Evolutionary conservation across 2,329 filamentous ascomycete species (phyloP), one percentile per base, ranked within the genome.

Genomic region (Fusarium temperatum): DNA sequence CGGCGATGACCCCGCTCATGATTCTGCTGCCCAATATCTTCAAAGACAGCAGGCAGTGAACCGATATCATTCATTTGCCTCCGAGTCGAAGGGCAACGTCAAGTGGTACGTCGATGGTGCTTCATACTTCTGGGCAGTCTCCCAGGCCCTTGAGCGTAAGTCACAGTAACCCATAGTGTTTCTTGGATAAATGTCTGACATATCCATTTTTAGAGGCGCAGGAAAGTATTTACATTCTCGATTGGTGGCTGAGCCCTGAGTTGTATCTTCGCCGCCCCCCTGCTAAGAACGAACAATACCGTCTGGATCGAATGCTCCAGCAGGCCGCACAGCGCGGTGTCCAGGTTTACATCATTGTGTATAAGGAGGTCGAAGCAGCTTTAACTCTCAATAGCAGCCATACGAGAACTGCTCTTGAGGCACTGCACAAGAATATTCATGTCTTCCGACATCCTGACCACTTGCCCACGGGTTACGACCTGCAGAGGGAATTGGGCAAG

Each of bases 361-460:
- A 98, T 85, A 98, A 97, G 83, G 95, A 98, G 83, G 93, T 96
- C 13, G 90, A 93, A 8, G 92, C 94, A 78, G 93, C 94, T 44
- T 84, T 97, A 78, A 95, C 93, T 45, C 86, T 86, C 58, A 81
- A 86, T 59, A 86, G 84, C 11, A 80, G 80, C 5, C 57, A 62
- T 35, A 70, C 67, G 6, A 65, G 67, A 12, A 70, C 66, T 44
- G 48, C 66, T 17, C 53, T 70, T 7, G 67, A 70, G 44, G 59
- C 59, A 15, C 48, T 70, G 8, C 59, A 70, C 44, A 39, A 70
- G 20, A 50, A 57, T 1, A 66, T 70, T 17, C 89, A 90, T 50
- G 95, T 98, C 17, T 97, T 98, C 82, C 88, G 95, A 26, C 94
- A 98, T 80, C 96, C 96, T 6, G 95, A 98, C 78, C 95, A 98